Conservation (phyloP, 2,329 filamentous ascomycete species). For the Lecanoromycetidae sp. region DNA sequence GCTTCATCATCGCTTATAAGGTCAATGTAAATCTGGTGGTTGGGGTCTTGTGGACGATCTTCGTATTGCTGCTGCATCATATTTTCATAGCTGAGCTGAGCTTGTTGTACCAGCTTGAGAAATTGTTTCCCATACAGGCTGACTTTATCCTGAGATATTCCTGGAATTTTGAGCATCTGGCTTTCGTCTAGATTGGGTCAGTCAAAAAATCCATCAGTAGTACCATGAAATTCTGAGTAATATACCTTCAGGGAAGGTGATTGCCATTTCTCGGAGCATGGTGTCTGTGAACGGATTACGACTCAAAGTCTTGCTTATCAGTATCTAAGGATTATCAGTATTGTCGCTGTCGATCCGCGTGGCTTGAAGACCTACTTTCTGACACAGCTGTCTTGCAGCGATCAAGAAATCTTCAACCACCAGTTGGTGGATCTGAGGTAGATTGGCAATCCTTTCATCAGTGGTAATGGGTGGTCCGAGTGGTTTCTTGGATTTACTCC, state of each 20-base stretch:
- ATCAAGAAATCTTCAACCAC: constrained; percentile 38
- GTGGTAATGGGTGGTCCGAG: constrained; percentile 37
- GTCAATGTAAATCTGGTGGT: constrained; percentile 38
- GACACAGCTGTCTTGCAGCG: constrained; percentile 32
- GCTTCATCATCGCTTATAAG: constrained; percentile 30
- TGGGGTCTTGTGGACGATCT: constrained; percentile 36
- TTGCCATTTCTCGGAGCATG: constrained; percentile 37
- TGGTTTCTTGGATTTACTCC: constrained; percentile 18
- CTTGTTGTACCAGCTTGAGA: constrained; percentile 30
- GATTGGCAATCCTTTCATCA: constrained; percentile 30
- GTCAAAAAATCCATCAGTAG: background rate
- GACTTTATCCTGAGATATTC: constrained; percentile 35
- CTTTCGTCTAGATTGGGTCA: constrained; percentile 24
- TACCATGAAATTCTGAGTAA: background rate
- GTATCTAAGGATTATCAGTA: constrained; percentile 25
- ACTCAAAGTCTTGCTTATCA: constrained; percentile 33
- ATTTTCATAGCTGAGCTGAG: constrained; percentile 31
- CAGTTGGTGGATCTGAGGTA: constrained; percentile 32
- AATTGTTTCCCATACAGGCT: constrained; percentile 33
- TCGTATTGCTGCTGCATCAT: constrained; percentile 28
- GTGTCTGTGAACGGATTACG: constrained; percentile 36
- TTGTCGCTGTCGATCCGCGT: background rate
- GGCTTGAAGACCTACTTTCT: constrained; percentile 25
- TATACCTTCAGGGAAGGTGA: constrained; percentile 33
- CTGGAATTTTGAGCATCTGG: constrained; percentile 30